phyloP scores from a whole-genome alignment of 2,329 filamentous ascomycete genomes.

The Penicillium verrucosum region DNA sequence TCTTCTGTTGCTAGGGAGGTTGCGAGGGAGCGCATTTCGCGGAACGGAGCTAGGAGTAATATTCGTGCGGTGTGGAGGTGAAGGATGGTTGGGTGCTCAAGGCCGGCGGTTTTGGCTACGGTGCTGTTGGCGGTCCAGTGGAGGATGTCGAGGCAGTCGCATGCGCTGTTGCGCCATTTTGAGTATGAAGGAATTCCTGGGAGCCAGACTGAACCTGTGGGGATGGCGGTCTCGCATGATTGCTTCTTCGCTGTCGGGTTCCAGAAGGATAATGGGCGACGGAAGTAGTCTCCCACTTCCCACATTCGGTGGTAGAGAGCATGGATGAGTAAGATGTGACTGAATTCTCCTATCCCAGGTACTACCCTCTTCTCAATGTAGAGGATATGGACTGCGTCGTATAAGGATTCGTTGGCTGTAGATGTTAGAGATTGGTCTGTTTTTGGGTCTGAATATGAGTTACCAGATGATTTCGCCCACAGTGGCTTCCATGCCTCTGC shows the following conservation, averaged over 20 bases:
- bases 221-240: slow-evolving; percentile 34
- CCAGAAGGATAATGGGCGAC: slow-evolving; percentile 47
- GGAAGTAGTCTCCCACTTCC: slow-evolving; percentile 48
- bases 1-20: slow-evolving; percentile 34
- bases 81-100: slow-evolving; percentile 55
- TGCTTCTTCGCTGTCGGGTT: slow-evolving; percentile 44
- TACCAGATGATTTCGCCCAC: slow-evolving; percentile 25
- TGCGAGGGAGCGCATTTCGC: slow-evolving; percentile 46
- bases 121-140: slow-evolving; percentile 58
- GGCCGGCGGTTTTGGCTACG: slow-evolving; percentile 48
- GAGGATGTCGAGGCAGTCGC: slow-evolving; percentile 52
- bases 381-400: slow-evolving; percentile 44
- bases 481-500: slow-evolving; percentile 33
- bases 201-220: slow-evolving; percentile 43
- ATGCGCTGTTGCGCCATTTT: slow-evolving; percentile 46
- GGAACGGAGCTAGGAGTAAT: slow-evolving; percentile 50
- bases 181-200: slow-evolving; percentile 48
- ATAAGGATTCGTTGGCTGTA: slow-evolving; percentile 36
- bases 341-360: slow-evolving; percentile 48
- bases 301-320: slow-evolving; percentile 51
- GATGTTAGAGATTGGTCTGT: background rate
- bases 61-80: slow-evolving; percentile 56
- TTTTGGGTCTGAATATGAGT: background rate
- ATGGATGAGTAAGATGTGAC: slow-evolving; percentile 49
- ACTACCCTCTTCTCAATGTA: slow-evolving; percentile 51